Evolutionary conservation across 2,329 filamentous ascomycete species (phyloP).

Genomic region (Penicillium olsonii): DNA sequence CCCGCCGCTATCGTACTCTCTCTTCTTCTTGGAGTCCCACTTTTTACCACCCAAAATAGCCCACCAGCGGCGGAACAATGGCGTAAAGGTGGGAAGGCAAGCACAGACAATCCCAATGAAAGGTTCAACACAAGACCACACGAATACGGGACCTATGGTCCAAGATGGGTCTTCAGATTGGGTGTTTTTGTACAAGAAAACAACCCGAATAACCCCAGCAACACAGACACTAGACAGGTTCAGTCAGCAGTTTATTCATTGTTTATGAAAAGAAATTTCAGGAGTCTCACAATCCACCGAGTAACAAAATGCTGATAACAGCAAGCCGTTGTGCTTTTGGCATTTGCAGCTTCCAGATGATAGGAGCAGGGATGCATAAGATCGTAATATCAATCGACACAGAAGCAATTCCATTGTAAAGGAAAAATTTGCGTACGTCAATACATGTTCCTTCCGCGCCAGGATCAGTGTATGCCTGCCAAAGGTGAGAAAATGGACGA

Average conservation of each 20-base stretch:
- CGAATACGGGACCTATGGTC: conserved; percentile 10
- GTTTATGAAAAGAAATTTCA: too few relatives aligned
- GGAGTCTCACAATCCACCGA: conserved; percentile 37
- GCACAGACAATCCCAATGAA: conserved; percentile 11
- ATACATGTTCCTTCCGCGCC: conserved; percentile 27
- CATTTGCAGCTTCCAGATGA: conserved; percentile 33
- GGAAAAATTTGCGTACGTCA: conserved; percentile 25
- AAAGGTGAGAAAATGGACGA: conserved; percentile 5
- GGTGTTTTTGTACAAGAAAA: conserved; percentile 2
- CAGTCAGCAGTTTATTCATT: too few relatives aligned
- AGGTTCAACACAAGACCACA: conserved; percentile 13
- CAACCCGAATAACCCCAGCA: conserved; percentile 8
- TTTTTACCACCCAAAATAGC: neutral
- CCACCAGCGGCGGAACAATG: conserved; percentile 12
- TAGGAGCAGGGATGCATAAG: conserved; percentile 32
- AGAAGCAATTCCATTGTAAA: conserved; percentile 30
- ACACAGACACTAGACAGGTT: conserved; percentile 10
- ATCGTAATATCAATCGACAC: conserved; percentile 35
- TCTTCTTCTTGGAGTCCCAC: neutral
- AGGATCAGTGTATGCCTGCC: conserved; percentile 1
- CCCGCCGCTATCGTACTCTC: neutral
- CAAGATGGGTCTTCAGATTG: conserved; percentile 1
- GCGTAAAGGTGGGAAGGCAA: conserved; percentile 8
- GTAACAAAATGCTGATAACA: conserved; percentile 31
- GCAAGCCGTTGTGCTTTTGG: conserved; percentile 26